Evolutionary conservation across 805 yeast species (phyloP), one percentile per base, ranked within the genome.

Genomic region (Phaffomyces thermotolerans): DNA sequence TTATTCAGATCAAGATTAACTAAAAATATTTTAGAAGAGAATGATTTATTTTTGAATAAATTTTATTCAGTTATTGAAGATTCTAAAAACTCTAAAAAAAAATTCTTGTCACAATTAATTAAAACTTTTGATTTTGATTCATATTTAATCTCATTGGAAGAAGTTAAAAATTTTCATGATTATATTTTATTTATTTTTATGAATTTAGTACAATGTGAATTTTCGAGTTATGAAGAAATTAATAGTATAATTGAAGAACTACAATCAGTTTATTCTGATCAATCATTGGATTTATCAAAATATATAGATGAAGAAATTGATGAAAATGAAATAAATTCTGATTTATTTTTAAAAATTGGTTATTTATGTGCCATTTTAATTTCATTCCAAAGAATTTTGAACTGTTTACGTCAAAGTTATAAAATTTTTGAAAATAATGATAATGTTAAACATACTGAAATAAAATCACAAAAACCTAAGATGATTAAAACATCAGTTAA

Each of bases 211-310:
- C 56, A 54, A 3, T 52, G 71, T 14, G 64, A 62, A 3, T 69
- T 78, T 36, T 49, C 53, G 0, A 63, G 70, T 0, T 56, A 69
- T 37, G 86, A 81, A 43, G 87, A 82, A 41, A 70, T 76, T 0
- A 68, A 72, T 37, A 46, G 64, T 0, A 27, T 80, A 1, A 52
- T 77, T 4, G 58, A 63, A 37, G 69, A 65, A 1, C 53, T 80
- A 31, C 79, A 79, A 25, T 6, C 39, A 4, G 27, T 49, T 9
- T 20, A 52, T 3, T 22, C 36, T 2, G 42, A 43, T 4, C 45
- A 47, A 31, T 53, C 46, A 15, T 25, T 44, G 1, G n/a, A 34
- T 30, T 25, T 51, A 18, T 30, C 46, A 4, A 34, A 24, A 6
- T 44, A 42, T 9, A 35, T 33, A 4, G 39, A 27, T 12, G 34